Percentiles rank a stretch among this genome's conserved stretches.
Conservation (phyloP, 306 rosid species). For the Cicer arietinum region DNA sequence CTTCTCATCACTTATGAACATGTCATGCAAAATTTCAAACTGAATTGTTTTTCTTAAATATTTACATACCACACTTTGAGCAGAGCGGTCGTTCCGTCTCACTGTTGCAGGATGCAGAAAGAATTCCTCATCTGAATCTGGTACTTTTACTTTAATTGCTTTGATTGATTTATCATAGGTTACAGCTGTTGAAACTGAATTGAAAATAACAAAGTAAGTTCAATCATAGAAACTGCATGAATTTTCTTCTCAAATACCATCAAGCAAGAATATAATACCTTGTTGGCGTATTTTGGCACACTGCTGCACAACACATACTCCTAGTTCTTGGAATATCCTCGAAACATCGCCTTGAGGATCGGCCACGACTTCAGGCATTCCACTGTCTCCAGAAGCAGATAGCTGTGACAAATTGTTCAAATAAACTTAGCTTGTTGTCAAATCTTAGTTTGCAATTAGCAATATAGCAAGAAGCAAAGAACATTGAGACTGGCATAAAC, state of each 20-base stretch:
- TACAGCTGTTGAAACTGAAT: conserved; percentile 90
- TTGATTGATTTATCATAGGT: conserved; percentile 81
- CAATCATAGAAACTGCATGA: conserved; percentile 37
- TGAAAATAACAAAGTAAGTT: conserved; percentile 25
- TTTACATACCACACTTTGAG: conserved; percentile 91
- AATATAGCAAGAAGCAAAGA: conserved; percentile 19
- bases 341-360: conserved; percentile 95
- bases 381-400: conserved; percentile 97
- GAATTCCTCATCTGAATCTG: conserved; percentile 88
- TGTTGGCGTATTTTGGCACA: conserved; percentile 99
- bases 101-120: conserved; percentile 96
- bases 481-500: conserved; percentile 17
- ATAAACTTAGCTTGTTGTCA: conserved; percentile 32
- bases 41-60: conserved; percentile 19
- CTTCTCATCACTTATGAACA: conserved; percentile 11
- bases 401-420: conserved; percentile 56
- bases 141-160: conserved; percentile 93
- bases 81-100: conserved; percentile 96
- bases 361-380: conserved; percentile 91
- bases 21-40: conserved; percentile 22
- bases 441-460: conserved; percentile 31
- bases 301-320: conserved; percentile 92
- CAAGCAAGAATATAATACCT: conserved; percentile 58
- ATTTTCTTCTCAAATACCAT: conserved; percentile 32
- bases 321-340: conserved; percentile 80